Evolutionary conservation across 1,139 yeast species (phyloP).

Genomic region (Nakaseomyces glabratus): DNA sequence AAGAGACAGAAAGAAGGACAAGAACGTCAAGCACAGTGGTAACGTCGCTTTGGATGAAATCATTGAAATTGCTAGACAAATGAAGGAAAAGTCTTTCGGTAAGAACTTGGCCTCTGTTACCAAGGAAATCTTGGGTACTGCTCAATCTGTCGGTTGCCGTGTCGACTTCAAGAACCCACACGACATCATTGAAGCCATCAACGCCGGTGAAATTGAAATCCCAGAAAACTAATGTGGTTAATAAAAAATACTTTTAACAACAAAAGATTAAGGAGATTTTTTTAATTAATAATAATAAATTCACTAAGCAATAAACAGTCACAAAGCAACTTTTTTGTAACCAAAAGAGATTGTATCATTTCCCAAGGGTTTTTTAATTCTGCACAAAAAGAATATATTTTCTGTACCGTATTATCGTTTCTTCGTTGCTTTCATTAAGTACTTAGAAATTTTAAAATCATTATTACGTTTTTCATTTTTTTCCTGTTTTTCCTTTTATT

Average conservation of each 20-base stretch:
- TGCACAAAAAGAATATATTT: slow-evolving; percentile 7
- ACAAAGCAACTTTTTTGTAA: background rate
- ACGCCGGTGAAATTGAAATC: slow-evolving; percentile 96
- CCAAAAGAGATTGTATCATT: slow-evolving; percentile 2
- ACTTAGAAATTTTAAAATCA: slow-evolving; percentile 14
- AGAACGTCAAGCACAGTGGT: slow-evolving; percentile 99
- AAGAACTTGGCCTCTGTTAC: slow-evolving; percentile 93
- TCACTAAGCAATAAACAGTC: slow-evolving; percentile 4
- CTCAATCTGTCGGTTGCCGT: slow-evolving; percentile 98
- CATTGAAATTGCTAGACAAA: slow-evolving; percentile 94
- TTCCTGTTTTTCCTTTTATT: slow-evolving; percentile 4
- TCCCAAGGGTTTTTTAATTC: slow-evolving; percentile 7
- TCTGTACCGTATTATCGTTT: slow-evolving; percentile 8
- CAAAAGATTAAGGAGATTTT: slow-evolving; percentile 1
- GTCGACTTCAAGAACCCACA: slow-evolving; percentile 99
- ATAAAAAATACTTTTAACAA: slow-evolving; percentile 2
- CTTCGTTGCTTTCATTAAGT: slow-evolving; percentile 13
- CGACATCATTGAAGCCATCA: slow-evolving; percentile 94
- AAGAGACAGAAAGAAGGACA: slow-evolving; percentile 99
- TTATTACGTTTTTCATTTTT: slow-evolving; percentile 16
- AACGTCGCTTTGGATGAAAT: slow-evolving; percentile 96
- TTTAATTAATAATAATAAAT: slow-evolving; percentile 6
- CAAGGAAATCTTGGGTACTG: slow-evolving; percentile 99
- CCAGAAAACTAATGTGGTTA: slow-evolving; percentile 62
- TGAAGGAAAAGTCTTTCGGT: slow-evolving; percentile 97